A percentile compares a stretch with the other conserved stretches of the same genome.
These are phyloP conservation scores for Gynandropsis gynandra DNA, from an alignment of 345 rosid genomes.

Conservation along the genomic window DNA sequence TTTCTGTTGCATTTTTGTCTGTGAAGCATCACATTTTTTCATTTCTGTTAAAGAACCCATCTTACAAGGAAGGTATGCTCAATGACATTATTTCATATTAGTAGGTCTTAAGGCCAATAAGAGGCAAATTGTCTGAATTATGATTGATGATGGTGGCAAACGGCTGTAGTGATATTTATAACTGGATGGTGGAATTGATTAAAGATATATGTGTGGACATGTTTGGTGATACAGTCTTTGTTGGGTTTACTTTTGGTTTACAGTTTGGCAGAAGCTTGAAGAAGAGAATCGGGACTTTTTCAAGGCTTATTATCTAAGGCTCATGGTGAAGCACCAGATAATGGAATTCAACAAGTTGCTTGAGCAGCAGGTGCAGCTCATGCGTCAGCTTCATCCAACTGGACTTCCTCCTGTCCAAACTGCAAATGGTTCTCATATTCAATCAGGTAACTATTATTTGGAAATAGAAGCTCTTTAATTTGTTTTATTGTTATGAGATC, in stretches of 20 bases:
- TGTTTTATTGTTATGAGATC: too few relatives aligned
- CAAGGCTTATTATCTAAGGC: constrained; percentile 82
- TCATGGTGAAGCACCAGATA: constrained; percentile 87
- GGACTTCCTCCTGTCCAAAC: constrained; percentile 47
- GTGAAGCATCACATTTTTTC: background rate
- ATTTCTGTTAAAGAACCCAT: background rate
- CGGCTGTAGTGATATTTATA: too few relatives aligned
- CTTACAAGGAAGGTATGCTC: background rate
- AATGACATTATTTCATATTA: background rate
- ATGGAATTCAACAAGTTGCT: constrained; percentile 88
- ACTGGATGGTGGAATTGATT: background rate
- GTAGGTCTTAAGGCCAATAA: constrained; percentile 1
- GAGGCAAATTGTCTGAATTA: constrained; percentile 1
- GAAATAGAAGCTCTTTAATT: background rate
- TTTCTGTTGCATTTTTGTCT: constrained; percentile 1
- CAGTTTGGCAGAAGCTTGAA: constrained; percentile 99
- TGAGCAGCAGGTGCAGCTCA: constrained; percentile 78
- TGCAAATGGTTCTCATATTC: constrained; percentile 73
- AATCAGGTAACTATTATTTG: constrained; percentile 49
- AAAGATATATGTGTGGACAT: background rate
- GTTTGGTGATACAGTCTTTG: too few relatives aligned
- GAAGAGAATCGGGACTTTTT: constrained; percentile 93
- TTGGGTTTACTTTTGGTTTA: constrained; percentile 15
- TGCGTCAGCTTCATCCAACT: constrained; percentile 65
- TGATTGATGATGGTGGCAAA: background rate